Conservation (phyloP, 148 eudicot genomes). For the Rhododendron henanense region DNA sequence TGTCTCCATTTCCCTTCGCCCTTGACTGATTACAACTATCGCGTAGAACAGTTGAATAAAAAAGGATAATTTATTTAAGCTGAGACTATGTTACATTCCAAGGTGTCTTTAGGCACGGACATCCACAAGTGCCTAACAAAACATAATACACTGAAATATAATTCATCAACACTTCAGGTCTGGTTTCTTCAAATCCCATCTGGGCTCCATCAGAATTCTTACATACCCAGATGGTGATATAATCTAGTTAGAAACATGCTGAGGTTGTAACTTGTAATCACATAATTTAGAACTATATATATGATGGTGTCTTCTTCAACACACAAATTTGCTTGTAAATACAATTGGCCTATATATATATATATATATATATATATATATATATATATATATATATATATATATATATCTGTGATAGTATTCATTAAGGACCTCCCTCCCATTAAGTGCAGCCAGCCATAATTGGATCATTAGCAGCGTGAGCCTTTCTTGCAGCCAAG, state of each 20-base stretch:
- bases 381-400: not conserved
- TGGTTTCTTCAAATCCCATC: slow-evolving; percentile 12
- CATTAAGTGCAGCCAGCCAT: not conserved
- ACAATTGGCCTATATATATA: not conserved
- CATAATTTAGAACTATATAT: not conserved
- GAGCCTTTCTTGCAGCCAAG: slow-evolving; percentile 49
- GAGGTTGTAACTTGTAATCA: slow-evolving; percentile 1
- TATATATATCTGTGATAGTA: not conserved
- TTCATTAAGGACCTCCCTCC: not conserved
- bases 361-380: not conserved
- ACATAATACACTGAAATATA: not conserved
- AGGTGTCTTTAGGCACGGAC: too few species aligned
- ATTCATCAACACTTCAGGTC: slow-evolving; percentile 13
- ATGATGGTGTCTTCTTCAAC: not conserved
- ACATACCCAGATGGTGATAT: not conserved
- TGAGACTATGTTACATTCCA: too few species aligned
- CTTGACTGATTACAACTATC: too few species aligned
- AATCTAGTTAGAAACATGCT: slow-evolving; percentile 9
- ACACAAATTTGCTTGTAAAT: not conserved
- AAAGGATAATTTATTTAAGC: too few species aligned
- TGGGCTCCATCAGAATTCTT: not conserved
- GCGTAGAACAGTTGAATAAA: too few species aligned
- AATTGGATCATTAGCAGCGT: slow-evolving; percentile 31
- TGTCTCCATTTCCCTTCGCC: too few species aligned
- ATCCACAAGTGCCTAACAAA: too few species aligned